phyloP scores from a whole-genome alignment of 805 yeast genomes.

The Pachysolen tannophilus region DNA sequence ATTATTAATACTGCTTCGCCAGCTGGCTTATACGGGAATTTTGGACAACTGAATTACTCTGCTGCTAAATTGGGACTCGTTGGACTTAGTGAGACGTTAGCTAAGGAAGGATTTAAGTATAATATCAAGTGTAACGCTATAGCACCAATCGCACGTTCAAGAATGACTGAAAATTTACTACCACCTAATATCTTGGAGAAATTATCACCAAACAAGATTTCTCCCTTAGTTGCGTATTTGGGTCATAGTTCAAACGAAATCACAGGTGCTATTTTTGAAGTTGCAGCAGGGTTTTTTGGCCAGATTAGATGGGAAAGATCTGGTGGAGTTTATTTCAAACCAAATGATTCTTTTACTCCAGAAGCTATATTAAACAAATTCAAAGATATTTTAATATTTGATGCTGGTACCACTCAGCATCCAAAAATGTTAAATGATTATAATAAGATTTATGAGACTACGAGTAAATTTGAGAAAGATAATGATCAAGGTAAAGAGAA shows the following conservation, averaged over 20 bases:
- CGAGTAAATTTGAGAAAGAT: conserved; percentile 42
- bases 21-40: conserved; percentile 94
- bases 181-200: conserved; percentile 80
- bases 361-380: conserved; percentile 70
- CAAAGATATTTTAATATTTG: conserved; percentile 55
- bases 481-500: conserved; percentile 43
- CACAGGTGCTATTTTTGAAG: conserved; percentile 76
- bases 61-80: conserved; percentile 88
- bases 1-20: conserved; percentile 93
- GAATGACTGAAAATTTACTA: conserved; percentile 89
- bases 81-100: conserved; percentile 89
- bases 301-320: conserved; percentile 95
- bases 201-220: conserved; percentile 79
- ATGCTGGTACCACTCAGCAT: conserved; percentile 49
- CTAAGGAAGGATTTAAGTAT: conserved; percentile 85
- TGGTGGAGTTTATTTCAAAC: conserved; percentile 76
- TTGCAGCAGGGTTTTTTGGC: conserved; percentile 90
- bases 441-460: conserved; percentile 44
- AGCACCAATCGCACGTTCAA: conserved; percentile 91
- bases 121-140: conserved; percentile 81
- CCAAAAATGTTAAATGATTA: conserved; percentile 74
- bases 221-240: conserved; percentile 82
- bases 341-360: conserved; percentile 72
- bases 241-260: conserved; percentile 57
- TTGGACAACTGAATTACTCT: conserved; percentile 94